Conservation (phyloP, 2,329 filamentous ascomycete species). For the Davidsoniella australis region DNA sequence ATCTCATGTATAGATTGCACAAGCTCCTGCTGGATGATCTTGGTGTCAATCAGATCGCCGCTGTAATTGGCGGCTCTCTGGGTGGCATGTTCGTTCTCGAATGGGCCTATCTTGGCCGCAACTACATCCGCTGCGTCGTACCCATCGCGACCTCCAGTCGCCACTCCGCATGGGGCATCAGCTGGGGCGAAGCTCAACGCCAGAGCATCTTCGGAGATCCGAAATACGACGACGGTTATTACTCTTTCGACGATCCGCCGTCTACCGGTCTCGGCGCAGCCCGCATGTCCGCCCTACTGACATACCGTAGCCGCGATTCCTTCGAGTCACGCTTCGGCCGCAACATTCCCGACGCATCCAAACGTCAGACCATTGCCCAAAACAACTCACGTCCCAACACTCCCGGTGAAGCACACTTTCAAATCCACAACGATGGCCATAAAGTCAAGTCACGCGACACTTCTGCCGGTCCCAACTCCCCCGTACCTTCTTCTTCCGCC, state of each 20-base stretch:
- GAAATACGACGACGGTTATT: constrained; percentile 96
- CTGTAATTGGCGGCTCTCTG: constrained; percentile 69
- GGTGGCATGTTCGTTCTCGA: constrained; percentile 84
- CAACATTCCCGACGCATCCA: constrained; percentile 74
- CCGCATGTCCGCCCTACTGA: constrained; percentile 89
- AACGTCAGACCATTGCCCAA: constrained; percentile 60
- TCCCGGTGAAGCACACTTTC: constrained; percentile 56
- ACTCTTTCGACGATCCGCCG: constrained; percentile 72
- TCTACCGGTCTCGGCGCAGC: constrained; percentile 77
- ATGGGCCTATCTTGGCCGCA: constrained; percentile 78
- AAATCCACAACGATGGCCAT: constrained; percentile 72
- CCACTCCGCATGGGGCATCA: constrained; percentile 81
- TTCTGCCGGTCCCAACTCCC: constrained; percentile 19
- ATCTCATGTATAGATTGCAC: constrained; percentile 40
- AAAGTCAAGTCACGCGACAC: constrained; percentile 39
- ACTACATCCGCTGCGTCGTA: constrained; percentile 65
- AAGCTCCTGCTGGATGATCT: constrained; percentile 65
- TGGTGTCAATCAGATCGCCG: constrained; percentile 60
- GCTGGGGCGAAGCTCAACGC: constrained; percentile 75
- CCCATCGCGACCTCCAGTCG: constrained; percentile 72
- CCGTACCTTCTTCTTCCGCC: constrained; percentile 15
- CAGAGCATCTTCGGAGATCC: constrained; percentile 96
- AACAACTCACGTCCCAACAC: constrained; percentile 42
- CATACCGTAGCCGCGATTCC: constrained; percentile 90
- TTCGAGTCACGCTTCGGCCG: constrained; percentile 91